A percentile compares a stretch with the other conserved stretches of the same genome.
Evolutionary conservation across 176 grass and related monocot species (phyloP).

Genomic region (Themeda triandra): DNA sequence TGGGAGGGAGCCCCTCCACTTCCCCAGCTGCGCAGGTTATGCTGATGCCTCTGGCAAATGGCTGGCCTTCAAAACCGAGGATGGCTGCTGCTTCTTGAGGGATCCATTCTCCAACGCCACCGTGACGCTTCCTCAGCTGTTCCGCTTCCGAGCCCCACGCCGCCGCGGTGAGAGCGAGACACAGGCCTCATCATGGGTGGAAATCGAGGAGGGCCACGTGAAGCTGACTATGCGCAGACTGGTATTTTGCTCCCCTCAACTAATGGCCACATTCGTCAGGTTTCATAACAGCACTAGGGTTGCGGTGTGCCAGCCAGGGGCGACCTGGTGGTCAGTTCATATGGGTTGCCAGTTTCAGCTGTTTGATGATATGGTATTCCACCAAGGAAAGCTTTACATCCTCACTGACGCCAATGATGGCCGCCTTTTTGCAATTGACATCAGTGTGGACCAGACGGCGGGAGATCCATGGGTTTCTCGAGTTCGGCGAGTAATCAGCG

Average conservation of each 20-base stretch:
- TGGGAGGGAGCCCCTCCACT: background rate
- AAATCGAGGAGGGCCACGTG: background rate
- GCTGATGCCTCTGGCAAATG: background rate
- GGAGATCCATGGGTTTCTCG: background rate
- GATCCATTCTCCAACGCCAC: background rate
- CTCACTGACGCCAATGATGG: rapidly evolving
- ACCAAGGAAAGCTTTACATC: slow-evolving; percentile 4
- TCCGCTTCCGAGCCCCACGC: too few relatives aligned
- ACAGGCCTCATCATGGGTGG: background rate
- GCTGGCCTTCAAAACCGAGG: background rate
- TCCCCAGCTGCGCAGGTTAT: background rate
- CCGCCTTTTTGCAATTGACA: background rate
- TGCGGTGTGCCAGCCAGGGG: background rate
- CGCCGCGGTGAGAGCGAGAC: background rate
- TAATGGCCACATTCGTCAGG: background rate
- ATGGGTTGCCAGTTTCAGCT: rapidly evolving
- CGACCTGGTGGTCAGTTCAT: background rate
- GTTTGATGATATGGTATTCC: background rate
- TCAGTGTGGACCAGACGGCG: background rate
- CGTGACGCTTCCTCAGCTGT: background rate
- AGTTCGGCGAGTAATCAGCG: too few relatives aligned
- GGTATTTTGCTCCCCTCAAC: too few relatives aligned
- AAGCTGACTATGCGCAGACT: background rate
- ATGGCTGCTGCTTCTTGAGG: background rate
- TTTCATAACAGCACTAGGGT: background rate